phyloP scores from a whole-genome alignment of 2,329 filamentous ascomycete genomes.

The Bipolaris victoriae region DNA sequence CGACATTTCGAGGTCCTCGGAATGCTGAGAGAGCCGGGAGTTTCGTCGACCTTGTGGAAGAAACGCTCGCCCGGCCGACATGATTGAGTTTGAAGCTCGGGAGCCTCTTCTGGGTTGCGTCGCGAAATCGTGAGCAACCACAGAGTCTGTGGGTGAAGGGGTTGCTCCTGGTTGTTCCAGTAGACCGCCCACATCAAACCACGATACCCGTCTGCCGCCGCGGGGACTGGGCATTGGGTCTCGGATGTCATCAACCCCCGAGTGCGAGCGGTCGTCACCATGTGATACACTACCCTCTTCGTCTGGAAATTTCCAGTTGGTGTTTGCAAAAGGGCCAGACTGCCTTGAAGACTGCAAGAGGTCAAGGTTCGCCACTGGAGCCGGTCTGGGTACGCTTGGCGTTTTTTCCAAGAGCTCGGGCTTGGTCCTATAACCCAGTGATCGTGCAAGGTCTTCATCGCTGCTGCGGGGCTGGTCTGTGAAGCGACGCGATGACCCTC shows the following conservation, averaged over 20 bases:
- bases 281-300: slow-evolving; percentile 25
- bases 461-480: slow-evolving; percentile 81
- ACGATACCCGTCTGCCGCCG: slow-evolving; percentile 66
- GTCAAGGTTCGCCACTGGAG: slow-evolving; percentile 40
- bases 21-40: slow-evolving; percentile 44
- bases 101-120: slow-evolving; percentile 39
- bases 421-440: slow-evolving; percentile 72
- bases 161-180: slow-evolving; percentile 58
- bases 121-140: slow-evolving; percentile 53
- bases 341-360: slow-evolving; percentile 32
- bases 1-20: slow-evolving; percentile 42
- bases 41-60: slow-evolving; percentile 37
- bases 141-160: slow-evolving; percentile 45
- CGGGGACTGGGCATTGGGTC: slow-evolving; percentile 48
- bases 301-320: slow-evolving; percentile 45
- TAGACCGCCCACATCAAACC: slow-evolving; percentile 84
- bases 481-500: slow-evolving; percentile 64
- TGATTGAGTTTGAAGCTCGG: slow-evolving; percentile 36
- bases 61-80: slow-evolving; percentile 32
- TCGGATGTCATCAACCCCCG: slow-evolving; percentile 33
- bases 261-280: slow-evolving; percentile 30
- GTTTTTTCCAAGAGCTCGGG: slow-evolving; percentile 56
- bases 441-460: slow-evolving; percentile 86
- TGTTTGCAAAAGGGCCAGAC: slow-evolving; percentile 34
- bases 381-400: slow-evolving; percentile 51